These are phyloP conservation scores for Kwoniella heveanensis DNA, from an alignment of 768 basidiomycete genomes.

Conservation along the genomic window DNA sequence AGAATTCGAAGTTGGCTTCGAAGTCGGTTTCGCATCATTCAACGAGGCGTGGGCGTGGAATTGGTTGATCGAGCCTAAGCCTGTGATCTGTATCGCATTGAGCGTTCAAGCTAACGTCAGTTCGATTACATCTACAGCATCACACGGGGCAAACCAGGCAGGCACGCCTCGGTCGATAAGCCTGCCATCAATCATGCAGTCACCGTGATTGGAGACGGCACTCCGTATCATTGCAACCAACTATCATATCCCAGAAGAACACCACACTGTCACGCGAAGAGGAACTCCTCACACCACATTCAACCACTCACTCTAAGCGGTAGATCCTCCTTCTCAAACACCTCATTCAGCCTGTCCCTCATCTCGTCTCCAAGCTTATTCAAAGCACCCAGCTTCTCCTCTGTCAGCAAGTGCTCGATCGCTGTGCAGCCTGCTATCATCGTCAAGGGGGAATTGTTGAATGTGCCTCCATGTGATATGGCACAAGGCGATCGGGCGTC, in stretches of 20 bases:
- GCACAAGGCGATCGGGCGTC: constrained; percentile 24
- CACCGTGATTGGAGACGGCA: too few relatives aligned
- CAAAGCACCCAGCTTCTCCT: constrained; percentile 11
- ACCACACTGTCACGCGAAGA: too few relatives aligned
- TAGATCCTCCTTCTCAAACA: constrained; percentile 10
- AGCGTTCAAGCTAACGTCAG: background rate
- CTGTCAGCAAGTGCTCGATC: constrained; percentile 21
- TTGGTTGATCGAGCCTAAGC: constrained; percentile 36
- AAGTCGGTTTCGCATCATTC: background rate
- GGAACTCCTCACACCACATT: too few relatives aligned
- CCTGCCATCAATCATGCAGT: too few relatives aligned
- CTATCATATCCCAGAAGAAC: too few relatives aligned
- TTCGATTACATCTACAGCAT: too few relatives aligned
- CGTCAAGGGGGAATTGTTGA: constrained; percentile 35
- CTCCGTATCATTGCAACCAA: too few relatives aligned
- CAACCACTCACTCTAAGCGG: constrained; percentile 20
- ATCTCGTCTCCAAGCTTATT: constrained; percentile 28
- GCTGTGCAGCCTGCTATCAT: constrained; percentile 33
- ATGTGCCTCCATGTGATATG: constrained; percentile 31
- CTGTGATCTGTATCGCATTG: constrained; percentile 19
- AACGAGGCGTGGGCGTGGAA: constrained; percentile 17
- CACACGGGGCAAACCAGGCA: too few relatives aligned
- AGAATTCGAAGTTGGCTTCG: background rate
- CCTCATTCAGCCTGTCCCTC: constrained; percentile 15
- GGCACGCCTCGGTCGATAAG: too few relatives aligned